These are phyloP conservation scores for Rhodotorula toruloides DNA, from an alignment of 768 basidiomycete genomes.

Conservation along the genomic window DNA sequence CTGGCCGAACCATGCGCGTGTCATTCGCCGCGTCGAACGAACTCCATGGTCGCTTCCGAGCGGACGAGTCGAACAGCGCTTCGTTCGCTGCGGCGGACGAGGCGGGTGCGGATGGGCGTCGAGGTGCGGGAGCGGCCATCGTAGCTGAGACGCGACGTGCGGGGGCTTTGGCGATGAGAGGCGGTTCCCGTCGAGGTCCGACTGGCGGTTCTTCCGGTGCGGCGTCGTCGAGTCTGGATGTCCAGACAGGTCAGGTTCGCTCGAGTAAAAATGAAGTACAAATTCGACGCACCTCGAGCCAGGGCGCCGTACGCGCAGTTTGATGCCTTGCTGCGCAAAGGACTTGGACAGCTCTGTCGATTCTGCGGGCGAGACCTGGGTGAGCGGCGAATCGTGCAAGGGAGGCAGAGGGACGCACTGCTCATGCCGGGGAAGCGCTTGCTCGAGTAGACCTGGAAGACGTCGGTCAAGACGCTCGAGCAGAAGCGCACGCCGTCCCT, in stretches of 20 bases:
- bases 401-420: conserved; percentile 53
- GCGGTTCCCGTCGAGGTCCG: too few relatives aligned
- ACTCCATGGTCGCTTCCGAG: not conserved
- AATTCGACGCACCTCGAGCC: not conserved
- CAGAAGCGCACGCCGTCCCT: conserved; percentile 84
- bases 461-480: conserved; percentile 77
- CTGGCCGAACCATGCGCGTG: not conserved
- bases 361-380: conserved; percentile 8
- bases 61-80: not conserved
- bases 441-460: conserved; percentile 90
- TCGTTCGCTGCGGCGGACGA: not conserved
- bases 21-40: not conserved
- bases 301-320: conserved; percentile 26
- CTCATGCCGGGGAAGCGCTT: conserved; percentile 98
- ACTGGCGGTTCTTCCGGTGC: too few relatives aligned
- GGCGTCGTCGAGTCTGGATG: too few relatives aligned
- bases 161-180: too few relatives aligned
- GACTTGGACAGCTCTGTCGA: conserved; percentile 31
- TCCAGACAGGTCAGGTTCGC: too few relatives aligned
- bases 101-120: not conserved
- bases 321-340: conserved; percentile 28
- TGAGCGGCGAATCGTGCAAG: not conserved
- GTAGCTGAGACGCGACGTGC: not conserved
- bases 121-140: not conserved
- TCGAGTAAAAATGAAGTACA: too few relatives aligned